Evolutionary conservation across 73 alveolate genomes (phyloP).

Genomic region (Paramecium primaurelia): DNA sequence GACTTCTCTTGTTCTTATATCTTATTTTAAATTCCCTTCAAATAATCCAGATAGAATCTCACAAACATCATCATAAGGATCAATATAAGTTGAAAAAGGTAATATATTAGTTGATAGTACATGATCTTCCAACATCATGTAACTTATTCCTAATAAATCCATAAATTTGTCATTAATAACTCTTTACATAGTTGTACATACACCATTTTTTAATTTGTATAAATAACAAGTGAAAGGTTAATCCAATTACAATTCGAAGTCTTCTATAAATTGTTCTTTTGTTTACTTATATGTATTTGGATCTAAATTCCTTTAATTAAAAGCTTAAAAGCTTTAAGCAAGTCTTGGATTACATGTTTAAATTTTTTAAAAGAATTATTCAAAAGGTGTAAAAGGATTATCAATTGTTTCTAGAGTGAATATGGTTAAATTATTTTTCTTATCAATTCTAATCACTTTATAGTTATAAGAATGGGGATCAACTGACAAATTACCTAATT

Average conservation of each 20-base stretch:
- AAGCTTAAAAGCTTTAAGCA: neutral
- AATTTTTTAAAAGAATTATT: neutral
- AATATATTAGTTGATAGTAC: neutral
- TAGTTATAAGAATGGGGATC: slow-evolving; percentile 8
- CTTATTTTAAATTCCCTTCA: neutral
- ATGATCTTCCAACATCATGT: neutral
- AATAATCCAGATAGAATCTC: neutral
- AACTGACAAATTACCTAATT: neutral
- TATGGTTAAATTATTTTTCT: neutral
- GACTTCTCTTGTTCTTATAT: neutral
- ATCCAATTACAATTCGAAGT: neutral
- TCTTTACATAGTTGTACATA: neutral
- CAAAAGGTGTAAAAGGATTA: slow-evolving; percentile 22
- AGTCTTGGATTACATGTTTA: neutral
- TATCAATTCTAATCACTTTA: slow-evolving; percentile 6
- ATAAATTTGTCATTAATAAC: neutral
- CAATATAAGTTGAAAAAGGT: neutral
- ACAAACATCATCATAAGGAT: slow-evolving; percentile 8
- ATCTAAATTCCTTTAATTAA: neutral
- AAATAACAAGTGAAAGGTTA: neutral
- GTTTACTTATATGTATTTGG: neutral
- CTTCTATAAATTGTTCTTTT: neutral
- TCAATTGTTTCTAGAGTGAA: slow-evolving; percentile 6
- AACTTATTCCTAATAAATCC: neutral
- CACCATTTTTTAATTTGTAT: neutral